phyloP scores from a whole-genome alignment of 108 stramenopile species.

The Aureococcus anophagefferens region DNA sequence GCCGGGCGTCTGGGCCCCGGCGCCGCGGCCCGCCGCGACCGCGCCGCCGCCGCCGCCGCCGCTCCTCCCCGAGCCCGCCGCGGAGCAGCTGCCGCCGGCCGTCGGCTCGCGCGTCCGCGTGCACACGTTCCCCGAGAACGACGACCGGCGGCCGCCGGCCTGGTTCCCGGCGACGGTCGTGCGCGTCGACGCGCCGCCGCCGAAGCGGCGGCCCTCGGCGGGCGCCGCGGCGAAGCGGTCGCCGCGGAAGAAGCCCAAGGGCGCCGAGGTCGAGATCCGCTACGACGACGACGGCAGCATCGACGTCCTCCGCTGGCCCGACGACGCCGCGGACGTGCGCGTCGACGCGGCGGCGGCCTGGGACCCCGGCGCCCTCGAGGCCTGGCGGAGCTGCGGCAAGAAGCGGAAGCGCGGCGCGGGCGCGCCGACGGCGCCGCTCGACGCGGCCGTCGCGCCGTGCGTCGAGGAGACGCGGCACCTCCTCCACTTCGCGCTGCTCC shows the following conservation, averaged over 20 bases:
- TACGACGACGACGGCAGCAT: not conserved
- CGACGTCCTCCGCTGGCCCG: not conserved
- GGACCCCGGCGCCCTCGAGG: not conserved
- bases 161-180: not conserved
- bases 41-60: no score
- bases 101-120: not conserved
- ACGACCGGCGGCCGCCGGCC: not conserved
- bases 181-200: not conserved
- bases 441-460: not conserved
- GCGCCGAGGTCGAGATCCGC: not conserved
- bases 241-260: not conserved
- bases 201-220: not conserved
- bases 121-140: not conserved
- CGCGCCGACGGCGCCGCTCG: not conserved
- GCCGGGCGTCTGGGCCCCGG: no score
- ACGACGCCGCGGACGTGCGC: not conserved
- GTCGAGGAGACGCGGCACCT: not conserved
- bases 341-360: not conserved
- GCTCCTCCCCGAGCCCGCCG: no score
- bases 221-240: no score
- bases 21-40: no score
- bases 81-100: not conserved
- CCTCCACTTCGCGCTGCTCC: not conserved
- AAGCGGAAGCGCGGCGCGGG: not conserved
- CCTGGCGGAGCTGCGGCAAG: not conserved